These are phyloP conservation scores for Aspergillus hortae DNA, from an alignment of 2,329 filamentous ascomycete species.

Conservation along the genomic window DNA sequence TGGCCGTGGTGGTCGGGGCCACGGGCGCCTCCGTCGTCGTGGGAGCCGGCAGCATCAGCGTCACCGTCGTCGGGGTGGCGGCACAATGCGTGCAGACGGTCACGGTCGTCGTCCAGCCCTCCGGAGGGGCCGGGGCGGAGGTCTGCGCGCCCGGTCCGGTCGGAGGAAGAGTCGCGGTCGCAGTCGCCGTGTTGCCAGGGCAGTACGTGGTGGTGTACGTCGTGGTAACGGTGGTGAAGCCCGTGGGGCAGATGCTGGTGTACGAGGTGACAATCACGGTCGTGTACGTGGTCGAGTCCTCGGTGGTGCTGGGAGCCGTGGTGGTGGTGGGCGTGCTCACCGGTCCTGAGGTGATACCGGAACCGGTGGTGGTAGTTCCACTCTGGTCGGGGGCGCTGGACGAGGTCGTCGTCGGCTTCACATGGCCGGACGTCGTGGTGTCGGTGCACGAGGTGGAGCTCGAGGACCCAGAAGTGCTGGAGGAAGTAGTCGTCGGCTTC, in stretches of 20 bases:
- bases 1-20: constrained; percentile 6
- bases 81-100: constrained; percentile 39
- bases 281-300: constrained; percentile 26
- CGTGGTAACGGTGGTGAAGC: constrained; percentile 40
- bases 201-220: constrained; percentile 38
- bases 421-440: no score
- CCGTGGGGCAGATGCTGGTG: constrained; percentile 40
- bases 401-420: neutral
- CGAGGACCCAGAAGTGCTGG: neutral
- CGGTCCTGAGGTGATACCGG: constrained; percentile 5
- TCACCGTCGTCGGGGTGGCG: constrained; percentile 36
- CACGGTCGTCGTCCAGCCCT: constrained; percentile 40
- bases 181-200: constrained; percentile 24
- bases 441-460: no score
- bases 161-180: constrained; percentile 19
- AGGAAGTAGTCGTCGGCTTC: neutral
- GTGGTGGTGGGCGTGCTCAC: constrained; percentile 11
- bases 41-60: constrained; percentile 28
- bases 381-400: constrained; percentile 2
- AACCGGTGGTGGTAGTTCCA: constrained; percentile 5
- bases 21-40: constrained; percentile 8
- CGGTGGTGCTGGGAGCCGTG: constrained; percentile 14
- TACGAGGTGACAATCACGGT: constrained; percentile 40
- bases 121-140: constrained; percentile 22
- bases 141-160: constrained; percentile 13